Evolutionary conservation across 2,329 filamentous ascomycete genomes (phyloP), one percentile per base, ranked within the genome.

Genomic region (Ambrosiella cleistominuta): DNA sequence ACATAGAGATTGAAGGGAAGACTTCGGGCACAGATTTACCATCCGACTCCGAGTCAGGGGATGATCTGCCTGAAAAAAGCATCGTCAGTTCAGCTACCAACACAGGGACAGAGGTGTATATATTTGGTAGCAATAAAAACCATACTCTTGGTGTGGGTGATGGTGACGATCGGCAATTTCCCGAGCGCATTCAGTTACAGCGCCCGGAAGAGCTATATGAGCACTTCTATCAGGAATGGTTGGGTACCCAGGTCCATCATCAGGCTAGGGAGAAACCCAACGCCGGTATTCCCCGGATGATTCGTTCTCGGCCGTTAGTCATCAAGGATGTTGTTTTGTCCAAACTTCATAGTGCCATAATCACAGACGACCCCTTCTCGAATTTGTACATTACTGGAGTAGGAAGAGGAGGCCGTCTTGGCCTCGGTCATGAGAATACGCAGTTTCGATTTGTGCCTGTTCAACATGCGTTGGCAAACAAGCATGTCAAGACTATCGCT

Each of bases 71-170:
- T 27, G 27, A 27, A 2, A 3, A 27, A 27, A 27, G 27, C 27
- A 27, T 27, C 27, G 27, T 27, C 27, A 27, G 27, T 27, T 27
- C 27, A 27, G 27, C 27, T 27, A 5, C 27, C 27, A 27, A 47
- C 19, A 47, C 19, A 11, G 91, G 88, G 7, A 88, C 95, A 65
- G 93, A 98, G 66, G 73, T 96, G 0, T 97, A 88, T 65, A 85
- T 88, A 0, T 96, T 97, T 70, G 93, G 93, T 54, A 97, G 90
- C 70, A 98, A 96, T 70, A 94, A 93, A 66, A 98, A 98, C 64
- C 71, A 95, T 8, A 93, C 87, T 0, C 78, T 98, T 19, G 93
- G 93, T 1, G 84, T 97, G 61, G 90, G 90, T n/a, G 90, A 98
- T 66, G 85, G 94, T 65, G 89, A 96, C 67, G 91, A 98, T 66